Percentiles rank a stretch among this genome's conserved stretches.
Conservation (phyloP, 139 green algal species). For the Auxenochlorella protothecoides region DNA sequence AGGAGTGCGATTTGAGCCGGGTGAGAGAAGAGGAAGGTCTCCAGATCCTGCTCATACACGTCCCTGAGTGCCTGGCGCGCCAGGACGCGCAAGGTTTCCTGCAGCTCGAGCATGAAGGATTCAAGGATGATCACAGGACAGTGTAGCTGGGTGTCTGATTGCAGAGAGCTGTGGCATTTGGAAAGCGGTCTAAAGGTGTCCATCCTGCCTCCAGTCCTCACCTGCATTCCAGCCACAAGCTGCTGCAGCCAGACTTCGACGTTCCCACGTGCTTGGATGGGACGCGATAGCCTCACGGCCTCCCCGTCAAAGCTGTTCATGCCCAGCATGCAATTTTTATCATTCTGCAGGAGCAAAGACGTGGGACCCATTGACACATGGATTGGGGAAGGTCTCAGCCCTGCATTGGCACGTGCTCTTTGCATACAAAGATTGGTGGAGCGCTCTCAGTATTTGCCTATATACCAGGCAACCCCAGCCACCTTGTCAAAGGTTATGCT, state of each 20-base stretch:
- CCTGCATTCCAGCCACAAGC: conserved; percentile 89
- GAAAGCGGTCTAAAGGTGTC: too few relatives aligned
- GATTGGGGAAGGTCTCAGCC: not conserved
- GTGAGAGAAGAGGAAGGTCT: conserved; percentile 80
- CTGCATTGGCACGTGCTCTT: not conserved
- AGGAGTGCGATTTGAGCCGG: conserved; percentile 80
- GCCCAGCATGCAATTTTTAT: conserved; percentile 82
- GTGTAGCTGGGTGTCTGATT: too few relatives aligned
- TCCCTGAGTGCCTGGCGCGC: conserved; percentile 44
- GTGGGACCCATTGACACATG: not conserved
- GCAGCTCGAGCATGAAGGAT: too few relatives aligned
- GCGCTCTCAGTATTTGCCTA: too few relatives aligned
- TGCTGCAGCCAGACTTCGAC: conserved; percentile 92
- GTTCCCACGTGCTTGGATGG: conserved; percentile 72
- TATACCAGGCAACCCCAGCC: too few relatives aligned
- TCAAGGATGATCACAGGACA: too few relatives aligned
- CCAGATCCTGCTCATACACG: conserved; percentile 72
- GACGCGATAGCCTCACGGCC: conserved; percentile 45
- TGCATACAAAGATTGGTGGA: too few relatives aligned
- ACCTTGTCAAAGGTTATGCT: conserved; percentile 83
- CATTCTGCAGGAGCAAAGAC: conserved; percentile 11
- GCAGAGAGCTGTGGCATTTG: too few relatives aligned
- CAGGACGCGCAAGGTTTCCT: not conserved
- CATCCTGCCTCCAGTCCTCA: not conserved
- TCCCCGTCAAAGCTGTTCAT: conserved; percentile 85